phyloP scores from a whole-genome alignment of 2,329 filamentous ascomycete species.

The Fusarium goolgardi region DNA sequence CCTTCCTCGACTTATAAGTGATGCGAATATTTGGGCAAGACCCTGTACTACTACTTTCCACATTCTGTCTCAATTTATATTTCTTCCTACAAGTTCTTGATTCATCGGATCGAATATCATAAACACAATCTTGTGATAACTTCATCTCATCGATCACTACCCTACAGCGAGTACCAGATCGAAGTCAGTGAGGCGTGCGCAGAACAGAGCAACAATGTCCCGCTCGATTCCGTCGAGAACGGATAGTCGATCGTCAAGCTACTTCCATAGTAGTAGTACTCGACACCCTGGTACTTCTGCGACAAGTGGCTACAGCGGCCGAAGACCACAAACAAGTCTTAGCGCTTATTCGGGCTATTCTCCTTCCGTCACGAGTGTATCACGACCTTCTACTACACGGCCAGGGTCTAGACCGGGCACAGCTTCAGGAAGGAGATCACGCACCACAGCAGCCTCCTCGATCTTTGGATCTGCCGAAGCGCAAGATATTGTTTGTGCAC shows the following conservation, averaged over 20 bases:
- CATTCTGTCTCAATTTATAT: not conserved
- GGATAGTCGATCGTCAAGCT: slow-evolving; percentile 36
- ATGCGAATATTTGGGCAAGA: not conserved
- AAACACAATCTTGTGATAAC: not conserved
- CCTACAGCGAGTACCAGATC: not conserved
- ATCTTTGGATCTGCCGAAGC: slow-evolving; percentile 60
- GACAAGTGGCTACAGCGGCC: not conserved
- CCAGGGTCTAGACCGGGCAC: slow-evolving; percentile 52
- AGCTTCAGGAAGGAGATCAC: slow-evolving; percentile 59
- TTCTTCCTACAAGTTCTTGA: not conserved
- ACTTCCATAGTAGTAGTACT: slow-evolving; percentile 38
- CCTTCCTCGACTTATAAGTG: not conserved
- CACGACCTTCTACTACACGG: slow-evolving; percentile 39
- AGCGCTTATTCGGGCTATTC: slow-evolving; percentile 21
- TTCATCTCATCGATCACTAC: not conserved
- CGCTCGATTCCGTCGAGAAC: slow-evolving; percentile 15
- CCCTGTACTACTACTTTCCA: not conserved
- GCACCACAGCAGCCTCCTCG: slow-evolving; percentile 52
- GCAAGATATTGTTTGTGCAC: slow-evolving; percentile 85
- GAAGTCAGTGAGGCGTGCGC: not conserved
- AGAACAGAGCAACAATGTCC: slow-evolving; percentile 7
- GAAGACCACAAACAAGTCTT: slow-evolving; percentile 18
- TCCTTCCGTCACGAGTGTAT: slow-evolving; percentile 27
- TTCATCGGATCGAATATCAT: not conserved
- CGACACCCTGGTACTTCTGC: not conserved